Percentiles rank a stretch among this genome's conserved stretches.
These are phyloP conservation scores for Yamadazyma philogaea DNA, from an alignment of 805 yeast species.

Conservation along the genomic window DNA sequence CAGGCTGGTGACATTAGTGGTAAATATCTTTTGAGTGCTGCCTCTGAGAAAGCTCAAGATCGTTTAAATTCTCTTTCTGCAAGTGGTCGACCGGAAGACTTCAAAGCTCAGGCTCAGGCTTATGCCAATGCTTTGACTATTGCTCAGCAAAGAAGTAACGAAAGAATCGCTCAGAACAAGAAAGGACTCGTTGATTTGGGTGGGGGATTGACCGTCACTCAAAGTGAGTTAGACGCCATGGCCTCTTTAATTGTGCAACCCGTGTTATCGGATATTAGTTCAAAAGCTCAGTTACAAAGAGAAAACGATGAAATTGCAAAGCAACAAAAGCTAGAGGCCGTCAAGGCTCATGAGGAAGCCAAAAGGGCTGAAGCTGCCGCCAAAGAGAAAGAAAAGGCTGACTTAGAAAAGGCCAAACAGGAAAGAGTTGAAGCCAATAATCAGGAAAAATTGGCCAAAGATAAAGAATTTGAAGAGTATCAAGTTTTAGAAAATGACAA, in stretches of 20 bases:
- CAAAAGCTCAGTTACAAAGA: slow-evolving; percentile 70
- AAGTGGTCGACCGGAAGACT: slow-evolving; percentile 26
- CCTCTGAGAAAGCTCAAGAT: slow-evolving; percentile 45
- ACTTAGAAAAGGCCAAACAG: slow-evolving; percentile 34
- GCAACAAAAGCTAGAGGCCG: slow-evolving; percentile 34
- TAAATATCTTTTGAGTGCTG: slow-evolving; percentile 46
- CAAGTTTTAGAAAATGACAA: slow-evolving; percentile 30
- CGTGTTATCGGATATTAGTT: slow-evolving; percentile 67
- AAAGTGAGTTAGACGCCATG: slow-evolving; percentile 70
- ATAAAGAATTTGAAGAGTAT: slow-evolving; percentile 24
- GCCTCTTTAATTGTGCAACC: slow-evolving; percentile 83
- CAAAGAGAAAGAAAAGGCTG: slow-evolving; percentile 33
- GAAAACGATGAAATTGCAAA: slow-evolving; percentile 36
- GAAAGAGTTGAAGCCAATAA: slow-evolving; percentile 31
- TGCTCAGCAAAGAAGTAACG: slow-evolving; percentile 66
- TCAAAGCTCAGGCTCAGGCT: slow-evolving; percentile 47
- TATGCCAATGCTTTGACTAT: slow-evolving; percentile 73
- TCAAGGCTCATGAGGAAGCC: slow-evolving; percentile 28
- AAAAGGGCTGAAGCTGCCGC: slow-evolving; percentile 27
- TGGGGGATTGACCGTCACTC: slow-evolving; percentile 79
- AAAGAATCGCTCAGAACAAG: slow-evolving; percentile 49
- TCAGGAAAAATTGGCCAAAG: slow-evolving; percentile 30
- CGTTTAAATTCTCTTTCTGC: slow-evolving; percentile 31
- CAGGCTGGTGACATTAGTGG: slow-evolving; percentile 46
- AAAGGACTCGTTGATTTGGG: slow-evolving; percentile 69